Base-by-base conservation (phyloP, 441 rosid genomes). In the Erodium moschatum region DNA sequence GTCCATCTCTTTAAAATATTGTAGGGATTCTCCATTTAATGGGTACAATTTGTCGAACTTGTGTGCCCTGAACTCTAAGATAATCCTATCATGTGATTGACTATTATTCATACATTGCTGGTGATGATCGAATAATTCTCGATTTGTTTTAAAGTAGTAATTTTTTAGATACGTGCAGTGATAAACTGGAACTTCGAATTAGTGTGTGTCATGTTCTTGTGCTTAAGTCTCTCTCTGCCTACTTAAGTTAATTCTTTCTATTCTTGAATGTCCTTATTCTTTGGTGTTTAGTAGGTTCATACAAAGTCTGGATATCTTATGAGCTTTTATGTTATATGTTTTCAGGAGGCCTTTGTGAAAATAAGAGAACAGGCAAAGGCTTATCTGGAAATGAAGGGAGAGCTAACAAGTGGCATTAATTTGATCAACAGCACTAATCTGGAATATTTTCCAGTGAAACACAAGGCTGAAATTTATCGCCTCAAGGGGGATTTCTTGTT, bases 361-460 rank as follows among this genome's bases (percentile, higher is more conserved):
- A 92, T 95, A 80, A 86, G 83, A 77, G 99, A 95, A 83, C 99
- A 95, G 83, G 98, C 98, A 69, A 92, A 92, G 76, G 88, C 99
- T 73, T 84, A 85, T 82, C 80, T 92, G 71, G 93, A 89, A 77
- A 87, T 82, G 87, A 95, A 83, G 77, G 92, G 96, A 69, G 98
- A 95, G 81, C 92, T 90, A 73, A 80, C 78, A 11, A 87, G 80
- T 52, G 99, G 99, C 67, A 87, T 90, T 70, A 87, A 78, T 84
- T 84, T 92, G 87, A 83, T 92, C 72, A 92, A 79, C 80, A 87
- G 87, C 81, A 92, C 97, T 73, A 92, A 87, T 81, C 81, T 92
- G 77, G 99, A 95, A 69, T 92, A 85, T 76, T 95, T 92, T 81
- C 89, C 90, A 40, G 80, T 78, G 63, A 95, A 92, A 79, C 86